A percentile compares a stretch with the other conserved stretches of the same genome.
Conservation (phyloP, 2,329 filamentous ascomycete genomes). For the Claviceps quebecensis region DNA sequence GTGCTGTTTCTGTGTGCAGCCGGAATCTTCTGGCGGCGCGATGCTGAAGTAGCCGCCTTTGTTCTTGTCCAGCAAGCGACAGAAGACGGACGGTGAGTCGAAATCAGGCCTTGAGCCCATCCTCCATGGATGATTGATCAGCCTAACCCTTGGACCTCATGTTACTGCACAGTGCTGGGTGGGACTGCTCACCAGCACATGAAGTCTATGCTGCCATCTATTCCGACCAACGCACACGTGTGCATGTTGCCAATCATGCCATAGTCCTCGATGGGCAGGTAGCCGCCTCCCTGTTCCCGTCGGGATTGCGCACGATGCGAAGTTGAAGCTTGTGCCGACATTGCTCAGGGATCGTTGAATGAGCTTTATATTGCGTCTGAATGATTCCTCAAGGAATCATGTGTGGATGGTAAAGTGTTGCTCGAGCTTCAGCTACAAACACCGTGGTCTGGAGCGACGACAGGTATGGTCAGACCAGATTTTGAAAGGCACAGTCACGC, state of each 20-base stretch:
- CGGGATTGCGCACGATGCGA: conserved; percentile 19
- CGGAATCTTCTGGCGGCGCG: conserved; percentile 33
- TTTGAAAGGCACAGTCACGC: background rate
- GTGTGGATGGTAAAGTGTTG: background rate
- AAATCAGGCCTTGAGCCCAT: conserved; percentile 51
- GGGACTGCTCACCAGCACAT: conserved; percentile 52
- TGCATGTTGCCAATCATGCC: conserved; percentile 72
- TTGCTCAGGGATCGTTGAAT: conserved; percentile 5
- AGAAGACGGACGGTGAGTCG: conserved; percentile 64
- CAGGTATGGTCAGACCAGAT: background rate
- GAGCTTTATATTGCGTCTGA: too few relatives aligned
- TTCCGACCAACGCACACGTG: conserved; percentile 61
- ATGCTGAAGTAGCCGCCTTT: conserved; percentile 65
- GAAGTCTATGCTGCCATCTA: conserved; percentile 60
- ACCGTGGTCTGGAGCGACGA: background rate
- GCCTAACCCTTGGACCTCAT: background rate
- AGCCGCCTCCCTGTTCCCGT: conserved; percentile 28
- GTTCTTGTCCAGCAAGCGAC: conserved; percentile 57
- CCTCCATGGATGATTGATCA: background rate
- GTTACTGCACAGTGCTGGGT: background rate
- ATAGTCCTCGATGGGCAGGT: conserved; percentile 59
- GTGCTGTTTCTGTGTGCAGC: conserved; percentile 60
- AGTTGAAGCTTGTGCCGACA: conserved; percentile 20
- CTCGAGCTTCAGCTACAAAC: background rate
- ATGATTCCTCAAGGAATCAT: too few relatives aligned